Conservation (phyloP, 352 stramenopile species). For the Phytopythium mirpurense region DNA sequence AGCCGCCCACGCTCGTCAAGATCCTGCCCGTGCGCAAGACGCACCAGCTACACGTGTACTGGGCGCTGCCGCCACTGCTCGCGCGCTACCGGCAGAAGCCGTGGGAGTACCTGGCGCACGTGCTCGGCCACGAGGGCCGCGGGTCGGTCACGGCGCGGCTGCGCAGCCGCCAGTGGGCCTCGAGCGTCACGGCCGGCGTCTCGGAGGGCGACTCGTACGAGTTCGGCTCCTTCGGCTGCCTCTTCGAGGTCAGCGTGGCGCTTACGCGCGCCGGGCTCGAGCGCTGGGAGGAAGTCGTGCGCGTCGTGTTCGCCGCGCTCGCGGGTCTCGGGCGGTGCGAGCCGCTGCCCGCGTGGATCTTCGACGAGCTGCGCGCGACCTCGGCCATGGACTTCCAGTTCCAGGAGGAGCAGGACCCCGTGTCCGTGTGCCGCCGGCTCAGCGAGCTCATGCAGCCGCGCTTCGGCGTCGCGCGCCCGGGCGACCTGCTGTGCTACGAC, state of each 20-base stretch:
- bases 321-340: constrained; percentile 13
- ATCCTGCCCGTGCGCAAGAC: constrained; percentile 46
- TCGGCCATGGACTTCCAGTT: constrained; percentile 56
- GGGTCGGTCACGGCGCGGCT: constrained; percentile 36
- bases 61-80: constrained; percentile 41
- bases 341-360: constrained; percentile 40
- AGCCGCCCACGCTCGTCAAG: constrained; percentile 26
- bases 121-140: constrained; percentile 50
- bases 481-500: constrained; percentile 57
- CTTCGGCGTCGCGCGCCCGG: constrained; percentile 23
- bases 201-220: constrained; percentile 51
- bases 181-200: constrained; percentile 39
- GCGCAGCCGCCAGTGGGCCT: constrained; percentile 34
- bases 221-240: constrained; percentile 48
- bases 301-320: constrained; percentile 44
- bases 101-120: constrained; percentile 38
- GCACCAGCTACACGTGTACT: constrained; percentile 40
- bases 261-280: constrained; percentile 36
- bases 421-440: constrained; percentile 35
- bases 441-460: constrained; percentile 54
- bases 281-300: constrained; percentile 38
- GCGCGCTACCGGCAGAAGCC: constrained; percentile 42
- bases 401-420: constrained; percentile 44
- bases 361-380: constrained; percentile 45
- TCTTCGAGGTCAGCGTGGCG: constrained; percentile 52